These are phyloP conservation scores for Aspergillus glaucus DNA, from an alignment of 2,329 filamentous ascomycete species.

Conservation along the genomic window DNA sequence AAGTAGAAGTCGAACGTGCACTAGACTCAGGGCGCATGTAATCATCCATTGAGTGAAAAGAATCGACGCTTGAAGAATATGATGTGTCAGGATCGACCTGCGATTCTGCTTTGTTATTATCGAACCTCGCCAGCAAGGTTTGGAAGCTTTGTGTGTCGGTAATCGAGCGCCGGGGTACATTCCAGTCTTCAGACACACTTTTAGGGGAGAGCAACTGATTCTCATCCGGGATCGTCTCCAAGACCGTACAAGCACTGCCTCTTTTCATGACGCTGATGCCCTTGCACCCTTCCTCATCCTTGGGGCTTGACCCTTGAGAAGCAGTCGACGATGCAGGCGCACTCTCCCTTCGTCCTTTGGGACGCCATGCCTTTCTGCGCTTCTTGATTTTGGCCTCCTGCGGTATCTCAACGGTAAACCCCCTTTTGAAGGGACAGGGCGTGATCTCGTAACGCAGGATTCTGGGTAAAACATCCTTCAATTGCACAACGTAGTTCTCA, in stretches of 20 bases:
- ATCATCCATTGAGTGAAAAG: slow-evolving; percentile 36
- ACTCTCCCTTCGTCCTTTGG: slow-evolving; percentile 45
- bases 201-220: slow-evolving; percentile 8
- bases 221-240: slow-evolving; percentile 19
- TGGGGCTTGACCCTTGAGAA: slow-evolving; percentile 9
- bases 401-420: slow-evolving; percentile 68
- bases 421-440: slow-evolving; percentile 73
- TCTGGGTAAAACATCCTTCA: slow-evolving; percentile 64
- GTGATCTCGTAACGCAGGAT: slow-evolving; percentile 84
- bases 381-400: slow-evolving; percentile 60
- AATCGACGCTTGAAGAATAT: slow-evolving; percentile 34
- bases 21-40: slow-evolving; percentile 15
- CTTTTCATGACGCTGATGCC: slow-evolving; percentile 13
- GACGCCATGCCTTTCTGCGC: slow-evolving; percentile 64
- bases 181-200: slow-evolving; percentile 7
- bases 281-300: slow-evolving; percentile 14
- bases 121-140: slow-evolving; percentile 34
- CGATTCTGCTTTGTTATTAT: slow-evolving; percentile 20
- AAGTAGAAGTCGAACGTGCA: slow-evolving; percentile 17
- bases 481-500: slow-evolving; percentile 54
- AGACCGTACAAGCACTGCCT: slow-evolving; percentile 6
- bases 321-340: slow-evolving; percentile 14
- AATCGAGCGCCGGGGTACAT: slow-evolving; percentile 16
- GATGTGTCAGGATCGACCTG: slow-evolving; percentile 22
- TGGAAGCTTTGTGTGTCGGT: slow-evolving; percentile 29